Evolutionary conservation across 73 alveolate genomes (phyloP).

Genomic region (Tetrahymena thermophila): DNA sequence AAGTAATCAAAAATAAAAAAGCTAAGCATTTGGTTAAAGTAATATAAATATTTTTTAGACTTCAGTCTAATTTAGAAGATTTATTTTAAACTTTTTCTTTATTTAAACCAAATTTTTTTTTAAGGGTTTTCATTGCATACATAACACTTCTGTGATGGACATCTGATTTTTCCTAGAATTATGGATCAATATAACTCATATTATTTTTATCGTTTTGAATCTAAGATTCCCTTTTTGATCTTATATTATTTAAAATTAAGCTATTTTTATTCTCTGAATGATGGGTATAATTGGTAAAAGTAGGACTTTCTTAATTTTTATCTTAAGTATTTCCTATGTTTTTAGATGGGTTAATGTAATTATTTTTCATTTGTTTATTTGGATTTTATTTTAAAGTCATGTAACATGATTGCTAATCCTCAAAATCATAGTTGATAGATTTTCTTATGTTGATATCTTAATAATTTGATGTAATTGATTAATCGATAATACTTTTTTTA

Average conservation of each 20-base stretch:
- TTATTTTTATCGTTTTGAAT: neutral
- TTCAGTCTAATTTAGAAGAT: neutral
- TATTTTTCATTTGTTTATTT: neutral
- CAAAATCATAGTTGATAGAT: neutral
- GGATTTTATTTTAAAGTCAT: neutral
- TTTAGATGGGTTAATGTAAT: neutral
- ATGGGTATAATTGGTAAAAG: neutral
- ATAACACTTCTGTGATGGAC: neutral
- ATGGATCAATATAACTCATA: neutral
- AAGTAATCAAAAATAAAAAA: no score
- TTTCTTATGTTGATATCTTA: neutral
- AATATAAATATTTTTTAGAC: neutral
- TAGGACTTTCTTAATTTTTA: neutral
- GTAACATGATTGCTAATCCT: neutral
- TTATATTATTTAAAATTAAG: neutral
- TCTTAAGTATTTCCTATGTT: neutral
- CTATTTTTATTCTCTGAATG: neutral
- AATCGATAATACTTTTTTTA: neutral
- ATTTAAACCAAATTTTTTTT: neutral
- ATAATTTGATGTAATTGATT: neutral
- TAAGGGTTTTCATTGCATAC: neutral
- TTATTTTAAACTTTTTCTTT: neutral
- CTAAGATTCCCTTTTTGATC: neutral
- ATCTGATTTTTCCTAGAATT: neutral
- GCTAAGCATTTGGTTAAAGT: no score